Evolutionary conservation across 768 basidiomycete genomes (phyloP).

Genomic region (Collybia sp.): DNA sequence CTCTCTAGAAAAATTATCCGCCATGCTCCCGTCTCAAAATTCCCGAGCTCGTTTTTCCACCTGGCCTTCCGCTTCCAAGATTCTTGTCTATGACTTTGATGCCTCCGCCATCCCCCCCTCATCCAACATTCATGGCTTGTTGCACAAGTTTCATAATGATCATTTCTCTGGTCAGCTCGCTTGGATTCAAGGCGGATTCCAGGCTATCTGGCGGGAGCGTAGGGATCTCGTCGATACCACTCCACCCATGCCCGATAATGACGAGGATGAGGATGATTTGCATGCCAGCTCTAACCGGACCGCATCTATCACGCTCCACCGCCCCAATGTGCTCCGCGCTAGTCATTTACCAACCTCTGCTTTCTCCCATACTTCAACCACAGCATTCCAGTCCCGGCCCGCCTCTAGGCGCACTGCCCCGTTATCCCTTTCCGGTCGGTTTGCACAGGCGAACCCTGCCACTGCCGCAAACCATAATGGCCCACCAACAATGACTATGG

Average conservation of each 20-base stretch:
- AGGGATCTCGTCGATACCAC: slow-evolving; percentile 48
- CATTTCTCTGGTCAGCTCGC: slow-evolving; percentile 54
- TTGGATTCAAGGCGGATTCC: slow-evolving; percentile 84
- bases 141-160: slow-evolving; percentile 66
- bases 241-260: slow-evolving; percentile 44
- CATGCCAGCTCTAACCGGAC: slow-evolving; percentile 1
- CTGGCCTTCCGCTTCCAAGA: slow-evolving; percentile 55
- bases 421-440: slow-evolving; percentile 1
- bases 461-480: slow-evolving; percentile 10
- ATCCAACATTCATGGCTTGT: slow-evolving; percentile 65
- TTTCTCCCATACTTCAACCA: slow-evolving; percentile 51
- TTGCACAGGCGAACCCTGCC: slow-evolving; percentile 8
- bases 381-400: slow-evolving; percentile 31
- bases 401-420: slow-evolving; percentile 14
- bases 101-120: slow-evolving; percentile 53
- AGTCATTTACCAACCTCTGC: slow-evolving; percentile 60
- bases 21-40: slow-evolving; percentile 68
- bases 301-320: slow-evolving; percentile 5
- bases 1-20: slow-evolving; percentile 68
- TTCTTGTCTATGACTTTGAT: slow-evolving; percentile 87
- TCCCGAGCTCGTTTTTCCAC: slow-evolving; percentile 55
- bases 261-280: slow-evolving; percentile 44
- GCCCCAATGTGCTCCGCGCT: slow-evolving; percentile 39
- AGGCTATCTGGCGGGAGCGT: slow-evolving; percentile 55
- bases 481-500: slow-evolving; percentile 11